phyloP scores from a whole-genome alignment of 345 rosid species.

The Acer yangbiense region DNA sequence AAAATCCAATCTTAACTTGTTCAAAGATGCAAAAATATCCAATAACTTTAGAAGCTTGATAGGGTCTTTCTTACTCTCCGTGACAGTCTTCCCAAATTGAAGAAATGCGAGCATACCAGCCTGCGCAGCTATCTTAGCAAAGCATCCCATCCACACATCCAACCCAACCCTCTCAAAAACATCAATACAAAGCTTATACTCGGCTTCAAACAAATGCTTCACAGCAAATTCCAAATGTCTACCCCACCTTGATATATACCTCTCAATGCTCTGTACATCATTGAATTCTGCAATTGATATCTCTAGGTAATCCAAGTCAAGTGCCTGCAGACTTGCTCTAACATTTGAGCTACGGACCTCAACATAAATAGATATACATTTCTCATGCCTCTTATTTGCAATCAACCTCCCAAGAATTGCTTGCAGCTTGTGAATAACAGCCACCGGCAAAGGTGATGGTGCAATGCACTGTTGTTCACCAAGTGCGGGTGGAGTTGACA shows the following conservation, averaged over 20 bases:
- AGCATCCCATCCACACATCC: conserved; percentile 97
- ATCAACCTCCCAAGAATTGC: conserved; percentile 87
- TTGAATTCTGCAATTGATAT: conserved; percentile 84
- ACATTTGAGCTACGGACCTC: conserved; percentile 89
- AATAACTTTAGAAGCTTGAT: conserved; percentile 85
- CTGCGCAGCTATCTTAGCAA: conserved; percentile 93
- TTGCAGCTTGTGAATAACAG: conserved; percentile 87
- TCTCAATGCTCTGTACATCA: conserved; percentile 89
- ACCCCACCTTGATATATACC: conserved; percentile 88
- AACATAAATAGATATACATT: conserved; percentile 77
- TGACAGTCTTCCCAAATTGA: conserved; percentile 92
- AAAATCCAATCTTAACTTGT: conserved; percentile 87
- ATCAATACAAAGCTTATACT: conserved; percentile 88
- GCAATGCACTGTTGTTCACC: conserved; percentile 79
- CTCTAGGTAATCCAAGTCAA: conserved; percentile 90
- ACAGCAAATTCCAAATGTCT: conserved; percentile 99
- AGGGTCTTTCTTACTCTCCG: conserved; percentile 93
- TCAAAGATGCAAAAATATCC: conserved; percentile 86
- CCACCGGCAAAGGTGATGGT: conserved; percentile 84
- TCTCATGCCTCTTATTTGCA: conserved; percentile 82
- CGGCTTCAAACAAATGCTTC: conserved; percentile 96
- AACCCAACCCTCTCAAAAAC: conserved; percentile 86
- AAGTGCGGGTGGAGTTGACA: conserved; percentile 64
- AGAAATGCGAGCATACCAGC: conserved; percentile 95
- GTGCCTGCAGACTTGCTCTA: conserved; percentile 90